Evolutionary conservation across 352 stramenopile species (phyloP), one percentile per base, ranked within the genome.

Genomic region (Phytophthora aleatoria): DNA sequence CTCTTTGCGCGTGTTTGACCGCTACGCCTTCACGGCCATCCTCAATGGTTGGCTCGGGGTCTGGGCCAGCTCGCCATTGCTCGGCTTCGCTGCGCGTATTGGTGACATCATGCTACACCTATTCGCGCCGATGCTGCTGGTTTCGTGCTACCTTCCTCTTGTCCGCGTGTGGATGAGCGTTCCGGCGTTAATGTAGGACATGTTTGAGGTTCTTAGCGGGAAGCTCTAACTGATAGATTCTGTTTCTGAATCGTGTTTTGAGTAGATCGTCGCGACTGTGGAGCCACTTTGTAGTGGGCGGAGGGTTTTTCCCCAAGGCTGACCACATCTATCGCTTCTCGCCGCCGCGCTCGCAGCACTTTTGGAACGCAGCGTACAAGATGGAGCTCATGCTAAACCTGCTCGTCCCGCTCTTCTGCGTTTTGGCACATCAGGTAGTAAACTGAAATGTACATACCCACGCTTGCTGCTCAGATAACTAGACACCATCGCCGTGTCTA

Each of bases 141-240:
- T 94, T 15, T 87, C 82, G 55, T 92, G 78, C 67, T 91, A 92
- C 39, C 61, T 94, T 0, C 81, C 81, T 2, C 71, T 90, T 43
- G 82, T 94, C 24, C 79, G 83, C 24, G 70, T 94, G 36, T 94
- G 86, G 86, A 94, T 94, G 86, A 91, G 82, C 48, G 64, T 89
- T 1, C 84, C 83, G 3, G 81, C 83, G 31, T 63, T 94, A 38
- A 74, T 91, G 83, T 91, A 76, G 42, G 82, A 66, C 12, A 41
- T 16, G 6, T 38, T 38, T 38, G 33, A 38, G 6, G 33, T 9
- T 38, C 33, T 38, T 38, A 10, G 33, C 12, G 33, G 9, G 7
- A 9, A 38, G 9, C 33, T 48, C 24, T 50, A 13, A n/a, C 43
- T 67, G 36, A 52, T 33, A 27, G 36, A 35, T 42, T 48, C 52